These are phyloP conservation scores for Groenewaldozyma sp. DNA, from an alignment of 1,139 yeast species.

Conservation along the genomic window DNA sequence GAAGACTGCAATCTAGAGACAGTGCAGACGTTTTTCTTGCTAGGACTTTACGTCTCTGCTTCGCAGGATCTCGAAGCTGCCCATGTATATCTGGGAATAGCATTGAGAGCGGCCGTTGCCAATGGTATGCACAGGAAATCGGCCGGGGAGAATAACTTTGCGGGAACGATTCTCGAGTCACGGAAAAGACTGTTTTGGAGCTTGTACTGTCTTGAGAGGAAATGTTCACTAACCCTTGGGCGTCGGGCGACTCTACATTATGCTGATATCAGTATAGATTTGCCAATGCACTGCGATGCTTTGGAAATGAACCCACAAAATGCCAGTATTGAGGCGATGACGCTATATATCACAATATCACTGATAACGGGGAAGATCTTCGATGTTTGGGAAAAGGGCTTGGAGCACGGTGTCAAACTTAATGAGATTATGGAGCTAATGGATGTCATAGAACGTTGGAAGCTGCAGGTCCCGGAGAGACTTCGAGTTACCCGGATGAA, in stretches of 20 bases:
- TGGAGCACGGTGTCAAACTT: slow-evolving; percentile 1
- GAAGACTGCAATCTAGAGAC: too few relatives aligned
- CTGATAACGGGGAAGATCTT: slow-evolving; percentile 3
- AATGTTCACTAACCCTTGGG: slow-evolving; percentile 3
- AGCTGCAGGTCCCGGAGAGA: background rate
- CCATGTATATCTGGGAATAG: slow-evolving; percentile 1
- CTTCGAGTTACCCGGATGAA: background rate
- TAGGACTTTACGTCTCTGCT: slow-evolving; percentile 3
- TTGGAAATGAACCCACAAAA: slow-evolving; percentile 1
- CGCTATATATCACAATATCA: slow-evolving; percentile 3
- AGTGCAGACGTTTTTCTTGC: slow-evolving; percentile 2
- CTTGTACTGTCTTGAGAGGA: slow-evolving; percentile 3
- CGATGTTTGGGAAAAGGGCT: slow-evolving; percentile 4
- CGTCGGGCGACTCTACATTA: slow-evolving; percentile 3
- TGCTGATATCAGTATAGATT: background rate
- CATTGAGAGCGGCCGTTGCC: slow-evolving; percentile 3
- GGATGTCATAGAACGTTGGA: slow-evolving; percentile 4
- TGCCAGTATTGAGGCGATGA: background rate
- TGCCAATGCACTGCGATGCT: background rate
- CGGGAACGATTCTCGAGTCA: too few relatives aligned
- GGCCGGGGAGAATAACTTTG: background rate
- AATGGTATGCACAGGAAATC: slow-evolving; percentile 1
- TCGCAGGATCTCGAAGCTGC: slow-evolving; percentile 1
- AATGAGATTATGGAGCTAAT: background rate
- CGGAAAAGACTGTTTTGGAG: slow-evolving; percentile 5